These are phyloP conservation scores for Pouteria campechiana DNA, from an alignment of 179 eudicot genomes.

Conservation along the genomic window DNA sequence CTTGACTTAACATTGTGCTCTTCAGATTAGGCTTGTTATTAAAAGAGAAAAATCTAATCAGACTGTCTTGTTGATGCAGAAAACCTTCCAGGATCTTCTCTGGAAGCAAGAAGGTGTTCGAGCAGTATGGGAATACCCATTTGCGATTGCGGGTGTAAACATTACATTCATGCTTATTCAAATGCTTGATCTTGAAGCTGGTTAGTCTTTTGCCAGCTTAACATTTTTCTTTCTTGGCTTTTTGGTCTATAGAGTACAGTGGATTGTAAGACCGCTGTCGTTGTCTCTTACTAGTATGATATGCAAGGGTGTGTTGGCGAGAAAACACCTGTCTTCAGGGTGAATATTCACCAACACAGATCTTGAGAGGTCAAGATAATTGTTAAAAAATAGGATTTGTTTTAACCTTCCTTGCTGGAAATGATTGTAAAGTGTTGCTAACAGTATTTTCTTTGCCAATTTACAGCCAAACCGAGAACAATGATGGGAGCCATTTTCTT, in stretches of 20 bases:
- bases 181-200: conserved; percentile 97
- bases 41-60: no score
- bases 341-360: no score
- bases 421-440: no score
- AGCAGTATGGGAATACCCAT: conserved; percentile 97
- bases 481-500: conserved; percentile 78
- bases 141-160: conserved; percentile 98
- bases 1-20: not conserved
- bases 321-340: no score
- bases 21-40: conserved; percentile 3
- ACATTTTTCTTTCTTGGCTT: no score
- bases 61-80: conserved; percentile 49
- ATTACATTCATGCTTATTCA: conserved; percentile 96
- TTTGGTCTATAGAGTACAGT: no score
- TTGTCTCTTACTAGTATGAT: no score
- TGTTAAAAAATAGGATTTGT: no score
- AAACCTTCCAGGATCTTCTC: conserved; percentile 87
- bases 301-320: no score
- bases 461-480: conserved; percentile 68
- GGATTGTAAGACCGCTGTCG: no score
- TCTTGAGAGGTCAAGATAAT: no score
- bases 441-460: not conserved
- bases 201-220: conserved; percentile 18
- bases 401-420: no score
- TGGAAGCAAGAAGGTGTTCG: conserved; percentile 88